Percentiles rank a stretch among this genome's conserved stretches.
phyloP scores from a whole-genome alignment of 2,329 filamentous ascomycete species.

The Epichloe gansuensis region DNA sequence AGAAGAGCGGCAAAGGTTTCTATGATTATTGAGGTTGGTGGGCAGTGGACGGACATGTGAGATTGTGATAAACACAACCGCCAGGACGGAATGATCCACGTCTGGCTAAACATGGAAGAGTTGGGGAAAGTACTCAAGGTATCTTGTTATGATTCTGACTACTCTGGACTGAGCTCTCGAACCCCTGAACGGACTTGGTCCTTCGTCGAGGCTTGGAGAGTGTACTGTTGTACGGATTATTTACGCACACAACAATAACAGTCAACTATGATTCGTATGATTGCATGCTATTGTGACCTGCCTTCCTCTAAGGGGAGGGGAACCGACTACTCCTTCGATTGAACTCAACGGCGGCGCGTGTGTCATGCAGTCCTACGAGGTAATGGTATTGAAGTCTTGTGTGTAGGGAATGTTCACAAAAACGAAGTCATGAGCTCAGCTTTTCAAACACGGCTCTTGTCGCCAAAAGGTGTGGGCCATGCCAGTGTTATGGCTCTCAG shows the following conservation, averaged over 20 bases:
- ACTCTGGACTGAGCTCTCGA: not conserved
- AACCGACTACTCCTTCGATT: not conserved
- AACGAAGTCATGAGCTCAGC: no score
- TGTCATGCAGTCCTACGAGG: not conserved
- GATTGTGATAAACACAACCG: not conserved
- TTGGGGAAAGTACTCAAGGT: not conserved
- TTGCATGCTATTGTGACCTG: not conserved
- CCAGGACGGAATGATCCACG: not conserved
- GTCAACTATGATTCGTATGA: not conserved
- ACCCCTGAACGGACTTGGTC: not conserved
- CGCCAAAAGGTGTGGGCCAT: no score
- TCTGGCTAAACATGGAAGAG: not conserved
- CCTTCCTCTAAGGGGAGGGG: not conserved
- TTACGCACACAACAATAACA: not conserved
- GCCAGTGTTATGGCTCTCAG: no score
- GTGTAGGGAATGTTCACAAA: no score
- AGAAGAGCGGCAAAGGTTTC: slow-evolving; percentile 94
- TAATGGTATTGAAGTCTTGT: not conserved
- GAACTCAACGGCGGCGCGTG: not conserved
- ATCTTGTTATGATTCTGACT: no score
- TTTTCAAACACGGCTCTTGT: no score
- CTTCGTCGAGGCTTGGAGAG: not conserved
- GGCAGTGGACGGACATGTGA: not conserved
- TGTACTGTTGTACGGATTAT: not conserved
- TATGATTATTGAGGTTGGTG: slow-evolving; percentile 57